Evolutionary conservation across 164 flowering plant species (phyloP).

Genomic region (grape (Vitis vinifera)): DNA sequence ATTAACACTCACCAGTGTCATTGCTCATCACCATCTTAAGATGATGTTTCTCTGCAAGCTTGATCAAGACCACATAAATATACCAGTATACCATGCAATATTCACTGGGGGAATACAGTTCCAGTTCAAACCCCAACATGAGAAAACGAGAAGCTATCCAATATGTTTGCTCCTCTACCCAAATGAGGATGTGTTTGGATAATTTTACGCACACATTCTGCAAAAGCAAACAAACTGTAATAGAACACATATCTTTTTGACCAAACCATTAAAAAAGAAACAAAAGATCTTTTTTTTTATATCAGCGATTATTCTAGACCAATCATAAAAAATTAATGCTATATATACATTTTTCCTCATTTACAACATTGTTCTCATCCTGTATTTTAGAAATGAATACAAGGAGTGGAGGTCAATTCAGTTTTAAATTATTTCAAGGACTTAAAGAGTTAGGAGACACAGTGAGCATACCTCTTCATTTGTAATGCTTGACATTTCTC

Average conservation of each 20-base stretch:
- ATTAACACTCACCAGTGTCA: slow-evolving; percentile 50
- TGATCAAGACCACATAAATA: slow-evolving; percentile 62
- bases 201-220: slow-evolving; percentile 60
- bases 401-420: no score
- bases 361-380: no score
- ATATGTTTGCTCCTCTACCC: slow-evolving; percentile 96
- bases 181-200: slow-evolving; percentile 62
- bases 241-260: not conserved
- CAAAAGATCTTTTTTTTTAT: no score
- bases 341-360: no score
- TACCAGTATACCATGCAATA: slow-evolving; percentile 99
- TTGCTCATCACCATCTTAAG: slow-evolving; percentile 37
- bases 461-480: slow-evolving; percentile 52
- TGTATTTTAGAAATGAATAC: no score
- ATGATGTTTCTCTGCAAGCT: slow-evolving; percentile 82
- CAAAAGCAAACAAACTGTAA: slow-evolving; percentile 11
- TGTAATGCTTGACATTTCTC: slow-evolving; percentile 39
- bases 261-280: not conserved
- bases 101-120: slow-evolving; percentile 86
- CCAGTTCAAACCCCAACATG: slow-evolving; percentile 87
- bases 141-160: slow-evolving; percentile 96
- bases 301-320: no score
- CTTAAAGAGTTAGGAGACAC: not conserved
- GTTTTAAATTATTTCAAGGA: no score
- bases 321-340: no score